Evolutionary conservation across 257 asterid genomes (phyloP).

Genomic region (Primulina tabacum): DNA sequence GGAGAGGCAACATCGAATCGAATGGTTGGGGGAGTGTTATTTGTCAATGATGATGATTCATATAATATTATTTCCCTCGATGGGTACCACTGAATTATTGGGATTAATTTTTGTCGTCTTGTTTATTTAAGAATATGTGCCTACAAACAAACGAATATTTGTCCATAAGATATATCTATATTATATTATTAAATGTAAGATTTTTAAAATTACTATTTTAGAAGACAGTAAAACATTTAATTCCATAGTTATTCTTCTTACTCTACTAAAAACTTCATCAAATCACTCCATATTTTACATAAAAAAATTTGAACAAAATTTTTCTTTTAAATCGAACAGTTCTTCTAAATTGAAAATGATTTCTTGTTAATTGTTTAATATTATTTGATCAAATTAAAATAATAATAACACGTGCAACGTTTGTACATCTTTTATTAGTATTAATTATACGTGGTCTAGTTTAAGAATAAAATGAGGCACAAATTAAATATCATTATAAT

Average conservation of each 20-base stretch:
- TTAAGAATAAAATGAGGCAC: background rate
- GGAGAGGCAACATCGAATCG: slow-evolving; percentile 37
- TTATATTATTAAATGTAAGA: too few species aligned
- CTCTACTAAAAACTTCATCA: too few species aligned
- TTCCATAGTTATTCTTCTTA: too few species aligned
- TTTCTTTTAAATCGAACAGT: too few species aligned
- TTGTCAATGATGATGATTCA: slow-evolving; percentile 30
- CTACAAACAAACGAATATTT: slow-evolving; percentile 15
- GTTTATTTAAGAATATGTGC: slow-evolving; percentile 27
- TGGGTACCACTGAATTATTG: slow-evolving; percentile 39
- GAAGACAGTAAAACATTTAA: background rate
- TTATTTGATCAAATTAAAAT: too few species aligned
- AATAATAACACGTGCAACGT: too few species aligned
- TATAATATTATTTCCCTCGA: slow-evolving; percentile 21
- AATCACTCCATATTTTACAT: too few species aligned
- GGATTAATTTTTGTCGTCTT: slow-evolving; percentile 34
- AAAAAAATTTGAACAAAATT: too few species aligned
- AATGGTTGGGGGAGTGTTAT: slow-evolving; percentile 36
- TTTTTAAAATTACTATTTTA: background rate
- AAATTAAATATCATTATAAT: background rate
- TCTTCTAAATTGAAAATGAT: too few species aligned
- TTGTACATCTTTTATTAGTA: too few species aligned
- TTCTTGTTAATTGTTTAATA: too few species aligned
- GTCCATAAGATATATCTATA: slow-evolving; percentile 1
- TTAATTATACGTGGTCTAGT: background rate